Base-by-base conservation (phyloP, 345 rosid species). In the Sonneratia caseolaris region DNA sequence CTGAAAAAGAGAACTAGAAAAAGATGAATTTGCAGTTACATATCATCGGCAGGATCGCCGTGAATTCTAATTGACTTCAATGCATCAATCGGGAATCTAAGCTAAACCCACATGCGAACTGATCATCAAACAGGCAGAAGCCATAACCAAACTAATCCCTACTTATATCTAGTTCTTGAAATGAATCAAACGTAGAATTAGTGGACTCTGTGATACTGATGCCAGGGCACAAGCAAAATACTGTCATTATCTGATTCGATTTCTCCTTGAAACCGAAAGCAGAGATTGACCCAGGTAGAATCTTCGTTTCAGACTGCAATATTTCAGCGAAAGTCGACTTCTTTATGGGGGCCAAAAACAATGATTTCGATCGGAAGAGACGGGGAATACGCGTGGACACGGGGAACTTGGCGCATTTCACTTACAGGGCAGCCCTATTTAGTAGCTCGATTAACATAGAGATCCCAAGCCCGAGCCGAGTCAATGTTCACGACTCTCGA, bases 381-480 rank as follows among this genome's bases (percentile, higher is more conserved):
- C 38, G 27, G 2, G 36, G 64, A 40, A 35, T 42, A 4, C 45
- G 45, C 45, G 10, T 42, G 45, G 45, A 42, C 45, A 42, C 2
- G 10, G 45, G 45, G 45, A 27, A 27, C 32, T 27, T 27, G 32
- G 32, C 32, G 47, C 37, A 36, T 66, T 67, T 69, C 62, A 76
- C 91, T 76, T 82, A 92, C 97, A 66, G 96, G 89, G 79, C 84
- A 82, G 72, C 72, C 82, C 59, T 86, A 93, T 73, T 55, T 80
- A 76, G 78, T 86, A 70, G 94, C 91, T 80, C 82, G 94, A 72
- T 78, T 75, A 37, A 87, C 72, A 81, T 75, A 86, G 65, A 76
- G 78, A 21, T 86, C 88, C 97, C 99, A 92, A 65, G 93, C 80
- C 74, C 87, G 84, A 62, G 72, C 71, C 9, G 97, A 87, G 27